Base-by-base conservation (phyloP, 2,329 filamentous ascomycete genomes). In the Pyrenochaeta sp. region DNA sequence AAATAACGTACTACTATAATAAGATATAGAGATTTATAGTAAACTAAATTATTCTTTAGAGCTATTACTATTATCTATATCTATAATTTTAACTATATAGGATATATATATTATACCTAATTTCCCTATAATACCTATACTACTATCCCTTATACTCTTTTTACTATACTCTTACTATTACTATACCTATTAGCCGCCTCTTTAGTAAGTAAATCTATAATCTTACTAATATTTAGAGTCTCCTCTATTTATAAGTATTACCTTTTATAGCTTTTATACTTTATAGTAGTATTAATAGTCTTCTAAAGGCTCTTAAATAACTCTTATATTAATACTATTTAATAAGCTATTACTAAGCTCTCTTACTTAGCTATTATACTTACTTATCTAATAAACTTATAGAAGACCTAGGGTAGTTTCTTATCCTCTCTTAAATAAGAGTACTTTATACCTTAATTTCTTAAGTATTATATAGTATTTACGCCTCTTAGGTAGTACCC, bases 101-200 rank as follows among this genome's bases (percentile, higher is more conserved):
- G 55, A n/a, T 54, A 29, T 33, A 46, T 4, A 33, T 2, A 21
- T 56, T 59, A 36, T 59, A 45, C 18, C 56, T 43, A 56, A 18
- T 50, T 39, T 56, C 21, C n/a, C 41, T 35, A 18, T 45, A 56
- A 59, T 45, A 49, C 10, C 51, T 20, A 32, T 48, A 58, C 37
- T 29, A 45, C 44, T 21, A 53, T 21, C 36, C 14, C 29, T 12
- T 42, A 49, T 45, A 49, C 51, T 45, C 43, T 56, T 48, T 49
- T 53, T 31, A 30, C 35, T 41, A 49, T 14, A 18, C 15, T 37
- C 41, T 49, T 31, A 29, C 36, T 37, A 12, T 45, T 30, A 4
- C n/a, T 20, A 36, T 23, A 10, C 35, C 49, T 39, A 46, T 49
- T 18, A 54, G 41, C 30, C 20, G 15, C 41, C n/a, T 14, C 32